Evolutionary conservation across 2,329 filamentous ascomycete species (phyloP).

Genomic region (Fusarium annulatum): DNA sequence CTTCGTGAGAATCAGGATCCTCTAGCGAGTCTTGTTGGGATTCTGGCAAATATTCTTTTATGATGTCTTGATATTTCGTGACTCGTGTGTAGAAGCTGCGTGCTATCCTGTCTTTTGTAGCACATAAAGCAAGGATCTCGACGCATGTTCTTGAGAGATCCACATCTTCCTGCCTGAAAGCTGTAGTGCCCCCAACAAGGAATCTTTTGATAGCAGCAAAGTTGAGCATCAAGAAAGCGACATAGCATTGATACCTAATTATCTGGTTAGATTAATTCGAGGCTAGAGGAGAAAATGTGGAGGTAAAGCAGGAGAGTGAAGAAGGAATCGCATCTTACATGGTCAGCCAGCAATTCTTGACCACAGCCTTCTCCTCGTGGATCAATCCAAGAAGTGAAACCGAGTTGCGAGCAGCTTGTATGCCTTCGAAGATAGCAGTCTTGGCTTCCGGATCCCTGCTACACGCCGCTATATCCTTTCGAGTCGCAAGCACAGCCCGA

Average conservation of each 20-base stretch:
- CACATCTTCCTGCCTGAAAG: too few species aligned
- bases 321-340: not conserved
- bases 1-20: accelerated
- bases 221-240: not conserved
- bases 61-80: accelerated
- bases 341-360: not conserved
- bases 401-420: not conserved
- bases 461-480: not conserved
- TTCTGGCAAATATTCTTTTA: accelerated
- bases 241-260: not conserved
- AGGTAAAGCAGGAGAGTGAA: too few species aligned
- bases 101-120: not conserved
- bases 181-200: not conserved
- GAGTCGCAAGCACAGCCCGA: not conserved
- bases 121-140: not conserved
- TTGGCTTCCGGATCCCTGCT: not conserved
- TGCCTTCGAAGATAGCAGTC: accelerated
- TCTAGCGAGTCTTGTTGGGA: accelerated
- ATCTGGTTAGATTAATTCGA: too few species aligned
- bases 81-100: not conserved
- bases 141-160: too few species aligned
- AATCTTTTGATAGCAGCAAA: not conserved
- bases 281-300: too few species aligned
- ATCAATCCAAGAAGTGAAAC: not conserved
- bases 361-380: not conserved